These are phyloP conservation scores for Backusella luteola DNA, from an alignment of 192 early-diverging fungal genomes.

Conservation along the genomic window DNA sequence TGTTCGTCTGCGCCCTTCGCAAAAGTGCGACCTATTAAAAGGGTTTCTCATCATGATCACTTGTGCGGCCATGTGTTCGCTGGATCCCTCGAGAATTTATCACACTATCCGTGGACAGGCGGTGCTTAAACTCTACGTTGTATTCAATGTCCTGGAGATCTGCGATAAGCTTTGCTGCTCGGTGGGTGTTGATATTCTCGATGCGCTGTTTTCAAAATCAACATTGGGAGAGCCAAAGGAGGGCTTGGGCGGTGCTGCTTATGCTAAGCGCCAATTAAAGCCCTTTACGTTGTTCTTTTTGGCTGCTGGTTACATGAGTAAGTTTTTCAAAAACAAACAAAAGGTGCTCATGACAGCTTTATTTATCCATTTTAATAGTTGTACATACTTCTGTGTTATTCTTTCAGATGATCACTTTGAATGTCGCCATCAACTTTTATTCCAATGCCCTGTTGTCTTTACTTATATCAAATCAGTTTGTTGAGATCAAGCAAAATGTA, in stretches of 20 bases:
- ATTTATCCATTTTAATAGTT: conserved; percentile 34
- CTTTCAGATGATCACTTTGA: conserved; percentile 94
- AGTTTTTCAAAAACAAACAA: not conserved
- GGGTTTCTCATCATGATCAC: conserved; percentile 76
- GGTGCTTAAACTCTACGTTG: conserved; percentile 95
- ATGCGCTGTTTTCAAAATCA: conserved; percentile 87
- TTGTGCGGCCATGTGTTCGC: conserved; percentile 70
- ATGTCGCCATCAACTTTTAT: conserved; percentile 95
- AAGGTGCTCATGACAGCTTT: not conserved
- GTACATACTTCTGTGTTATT: conserved; percentile 89
- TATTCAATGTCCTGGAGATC: conserved; percentile 95
- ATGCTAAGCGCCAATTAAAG: conserved; percentile 42
- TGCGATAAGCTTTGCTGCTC: conserved; percentile 92
- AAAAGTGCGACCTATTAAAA: conserved; percentile 91
- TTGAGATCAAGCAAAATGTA: conserved; percentile 96
- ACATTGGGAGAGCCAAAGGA: conserved; percentile 46
- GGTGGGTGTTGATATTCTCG: conserved; percentile 93
- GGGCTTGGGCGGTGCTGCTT: conserved; percentile 20
- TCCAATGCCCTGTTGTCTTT: conserved; percentile 92
- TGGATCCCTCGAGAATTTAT: conserved; percentile 91
- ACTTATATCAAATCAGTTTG: conserved; percentile 96
- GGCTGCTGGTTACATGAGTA: conserved; percentile 82
- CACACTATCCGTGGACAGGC: conserved; percentile 95
- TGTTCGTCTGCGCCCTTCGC: conserved; percentile 68
- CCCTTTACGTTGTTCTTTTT: conserved; percentile 66